Conservation (phyloP, 2,329 filamentous ascomycete species). For the Lecanoromycetidae sp. region DNA sequence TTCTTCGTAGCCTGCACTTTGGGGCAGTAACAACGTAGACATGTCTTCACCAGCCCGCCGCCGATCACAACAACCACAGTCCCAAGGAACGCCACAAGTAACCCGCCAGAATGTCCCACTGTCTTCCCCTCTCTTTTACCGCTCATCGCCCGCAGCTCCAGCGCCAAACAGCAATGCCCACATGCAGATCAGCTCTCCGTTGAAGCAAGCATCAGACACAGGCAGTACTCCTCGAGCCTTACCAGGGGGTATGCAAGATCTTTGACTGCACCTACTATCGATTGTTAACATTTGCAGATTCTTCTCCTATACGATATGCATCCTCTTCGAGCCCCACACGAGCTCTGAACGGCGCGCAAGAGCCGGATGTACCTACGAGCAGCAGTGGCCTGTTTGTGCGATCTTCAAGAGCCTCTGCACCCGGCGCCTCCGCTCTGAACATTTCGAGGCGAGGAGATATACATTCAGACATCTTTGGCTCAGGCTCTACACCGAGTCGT, state of each 20-base stretch:
- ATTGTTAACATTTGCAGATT: conserved; percentile 45
- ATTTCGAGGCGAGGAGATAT: conserved; percentile 71
- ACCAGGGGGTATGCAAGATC: conserved; percentile 8
- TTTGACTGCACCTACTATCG: neutral
- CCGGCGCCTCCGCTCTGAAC: conserved; percentile 38
- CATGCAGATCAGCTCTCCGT: conserved; percentile 28
- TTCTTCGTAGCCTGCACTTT: too few relatives aligned
- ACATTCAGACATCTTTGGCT: conserved; percentile 59
- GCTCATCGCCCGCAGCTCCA: conserved; percentile 33
- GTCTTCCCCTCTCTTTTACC: conserved; percentile 42
- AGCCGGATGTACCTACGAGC: conserved; percentile 66
- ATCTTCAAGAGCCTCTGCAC: conserved; percentile 42
- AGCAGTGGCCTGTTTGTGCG: conserved; percentile 79
- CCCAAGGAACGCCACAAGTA: conserved; percentile 29
- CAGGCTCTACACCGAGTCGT: conserved; percentile 35
- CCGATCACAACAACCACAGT: conserved; percentile 15
- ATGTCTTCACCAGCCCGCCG: conserved; percentile 20
- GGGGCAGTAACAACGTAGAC: too few relatives aligned
- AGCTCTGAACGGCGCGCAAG: conserved; percentile 41
- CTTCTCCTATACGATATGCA: conserved; percentile 83
- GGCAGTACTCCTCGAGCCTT: conserved; percentile 37
- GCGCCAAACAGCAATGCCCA: conserved; percentile 21
- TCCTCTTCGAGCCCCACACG: conserved; percentile 78
- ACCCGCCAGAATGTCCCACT: conserved; percentile 26
- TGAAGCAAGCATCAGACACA: conserved; percentile 24